A percentile compares a stretch with the other conserved stretches of the same genome.
These are phyloP conservation scores for Orbilia quercus DNA, from an alignment of 2,329 filamentous ascomycete genomes.

Conservation along the genomic window DNA sequence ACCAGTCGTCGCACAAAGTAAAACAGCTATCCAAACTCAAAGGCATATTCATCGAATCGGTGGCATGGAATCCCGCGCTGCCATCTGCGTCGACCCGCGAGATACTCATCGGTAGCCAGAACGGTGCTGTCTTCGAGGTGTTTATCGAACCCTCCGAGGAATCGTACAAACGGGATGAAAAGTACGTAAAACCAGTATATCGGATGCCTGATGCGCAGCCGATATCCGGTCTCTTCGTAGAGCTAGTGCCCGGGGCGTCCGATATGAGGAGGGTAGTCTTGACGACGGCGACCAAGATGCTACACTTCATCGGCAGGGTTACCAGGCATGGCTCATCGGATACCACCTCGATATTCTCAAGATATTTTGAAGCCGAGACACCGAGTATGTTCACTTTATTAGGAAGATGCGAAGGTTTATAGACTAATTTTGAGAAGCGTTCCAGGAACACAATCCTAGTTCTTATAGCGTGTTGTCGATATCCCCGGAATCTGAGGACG, in stretches of 20 bases:
- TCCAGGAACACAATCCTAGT: slow-evolving; percentile 58
- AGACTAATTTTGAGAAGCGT: slow-evolving; percentile 25
- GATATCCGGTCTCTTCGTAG: slow-evolving; percentile 86
- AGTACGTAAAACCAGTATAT: slow-evolving; percentile 85
- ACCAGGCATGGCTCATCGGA: slow-evolving; percentile 79
- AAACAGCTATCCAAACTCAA: slow-evolving; percentile 83
- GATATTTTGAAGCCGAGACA: slow-evolving; percentile 83
- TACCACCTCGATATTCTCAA: slow-evolving; percentile 84
- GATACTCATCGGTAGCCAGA: slow-evolving; percentile 89
- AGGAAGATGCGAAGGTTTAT: neutral
- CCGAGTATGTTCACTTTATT: slow-evolving; percentile 57
- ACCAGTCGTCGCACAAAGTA: slow-evolving; percentile 90
- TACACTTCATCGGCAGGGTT: slow-evolving; percentile 83
- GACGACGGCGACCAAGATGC: slow-evolving; percentile 79
- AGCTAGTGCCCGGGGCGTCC: slow-evolving; percentile 74
- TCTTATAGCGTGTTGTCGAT: slow-evolving; percentile 59
- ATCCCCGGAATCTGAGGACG: slow-evolving; percentile 64
- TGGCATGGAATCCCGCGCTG: slow-evolving; percentile 93
- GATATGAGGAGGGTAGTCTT: slow-evolving; percentile 83
- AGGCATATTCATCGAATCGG: slow-evolving; percentile 84
- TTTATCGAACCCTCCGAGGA: slow-evolving; percentile 95
- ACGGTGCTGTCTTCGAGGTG: slow-evolving; percentile 93
- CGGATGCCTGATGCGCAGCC: slow-evolving; percentile 80
- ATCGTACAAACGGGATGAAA: slow-evolving; percentile 94
- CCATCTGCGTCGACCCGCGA: slow-evolving; percentile 94